These are phyloP conservation scores for Calonectria hongkongensis DNA, from an alignment of 2,329 filamentous ascomycete genomes.

Conservation along the genomic window DNA sequence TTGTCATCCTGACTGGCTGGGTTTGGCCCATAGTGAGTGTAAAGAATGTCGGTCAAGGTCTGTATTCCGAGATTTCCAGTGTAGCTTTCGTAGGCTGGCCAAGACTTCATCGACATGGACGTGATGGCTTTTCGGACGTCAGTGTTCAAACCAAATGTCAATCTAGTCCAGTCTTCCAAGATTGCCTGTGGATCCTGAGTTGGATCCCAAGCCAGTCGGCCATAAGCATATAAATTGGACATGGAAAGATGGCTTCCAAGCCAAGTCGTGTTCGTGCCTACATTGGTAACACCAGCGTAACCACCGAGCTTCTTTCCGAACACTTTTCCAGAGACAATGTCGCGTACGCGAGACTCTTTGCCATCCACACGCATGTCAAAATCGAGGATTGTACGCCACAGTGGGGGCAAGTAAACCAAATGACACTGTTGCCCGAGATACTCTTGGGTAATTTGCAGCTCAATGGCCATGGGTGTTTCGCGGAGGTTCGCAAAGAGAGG, in stretches of 20 bases:
- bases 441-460: conserved; percentile 81
- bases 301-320: conserved; percentile 76
- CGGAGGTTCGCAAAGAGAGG: conserved; percentile 76
- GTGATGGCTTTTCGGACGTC: conserved; percentile 76
- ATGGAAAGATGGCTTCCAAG: conserved; percentile 81
- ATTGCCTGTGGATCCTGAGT: conserved; percentile 64
- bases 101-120: conserved; percentile 79
- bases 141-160: conserved; percentile 77
- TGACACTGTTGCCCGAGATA: conserved; percentile 83
- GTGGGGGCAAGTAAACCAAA: conserved; percentile 79
- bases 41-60: conserved; percentile 80
- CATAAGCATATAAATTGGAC: conserved; percentile 83
- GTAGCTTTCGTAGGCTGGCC: conserved; percentile 83
- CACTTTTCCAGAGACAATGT: conserved; percentile 76
- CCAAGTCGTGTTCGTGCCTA: conserved; percentile 80
- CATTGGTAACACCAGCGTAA: conserved; percentile 80
- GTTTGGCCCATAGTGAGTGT: conserved; percentile 78
- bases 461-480: conserved; percentile 72
- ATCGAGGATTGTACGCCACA: conserved; percentile 81
- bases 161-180: conserved; percentile 79
- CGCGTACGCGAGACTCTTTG: conserved; percentile 72
- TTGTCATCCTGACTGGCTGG: conserved; percentile 80
- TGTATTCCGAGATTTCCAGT: conserved; percentile 82
- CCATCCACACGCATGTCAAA: conserved; percentile 79
- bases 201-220: conserved; percentile 80